Conservation (phyloP, 2,329 filamentous ascomycete species). For the Talaromyces sp. region DNA sequence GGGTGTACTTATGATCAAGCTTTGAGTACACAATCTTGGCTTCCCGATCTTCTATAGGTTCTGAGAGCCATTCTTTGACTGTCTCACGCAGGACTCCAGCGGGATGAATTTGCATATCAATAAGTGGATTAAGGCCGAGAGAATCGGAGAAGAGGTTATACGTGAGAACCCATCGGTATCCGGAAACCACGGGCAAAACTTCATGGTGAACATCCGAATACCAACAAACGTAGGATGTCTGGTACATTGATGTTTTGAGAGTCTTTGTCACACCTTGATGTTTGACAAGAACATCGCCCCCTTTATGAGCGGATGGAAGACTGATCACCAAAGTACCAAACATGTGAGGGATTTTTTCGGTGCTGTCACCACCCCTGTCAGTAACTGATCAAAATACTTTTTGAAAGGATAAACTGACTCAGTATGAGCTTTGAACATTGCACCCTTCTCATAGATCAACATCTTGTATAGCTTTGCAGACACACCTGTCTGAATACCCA, state of each 20-base stretch:
- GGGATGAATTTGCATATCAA: too few relatives aligned
- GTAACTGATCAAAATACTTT: too few relatives aligned
- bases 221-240: conserved; percentile 22
- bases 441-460: conserved; percentile 44
- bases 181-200: conserved; percentile 39
- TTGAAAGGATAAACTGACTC: background rate
- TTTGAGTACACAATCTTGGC: too few relatives aligned
- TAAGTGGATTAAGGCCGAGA: too few relatives aligned
- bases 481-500: conserved; percentile 31
- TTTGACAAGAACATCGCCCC: background rate
- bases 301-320: background rate
- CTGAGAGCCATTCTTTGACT: too few relatives aligned
- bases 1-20: too few relatives aligned
- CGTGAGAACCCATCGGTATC: conserved; percentile 46
- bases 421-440: conserved; percentile 37
- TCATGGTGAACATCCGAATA: conserved; percentile 50
- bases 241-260: conserved; percentile 21
- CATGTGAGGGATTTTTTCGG: background rate
- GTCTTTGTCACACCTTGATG: conserved; percentile 16
- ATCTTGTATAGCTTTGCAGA: conserved; percentile 39
- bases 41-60: too few relatives aligned
- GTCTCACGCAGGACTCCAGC: too few relatives aligned
- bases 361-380: too few relatives aligned
- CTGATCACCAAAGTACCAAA: background rate
- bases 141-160: conserved; percentile 40